Base-by-base conservation (phyloP, 345 rosid genomes). In the Linum trigynum region DNA sequence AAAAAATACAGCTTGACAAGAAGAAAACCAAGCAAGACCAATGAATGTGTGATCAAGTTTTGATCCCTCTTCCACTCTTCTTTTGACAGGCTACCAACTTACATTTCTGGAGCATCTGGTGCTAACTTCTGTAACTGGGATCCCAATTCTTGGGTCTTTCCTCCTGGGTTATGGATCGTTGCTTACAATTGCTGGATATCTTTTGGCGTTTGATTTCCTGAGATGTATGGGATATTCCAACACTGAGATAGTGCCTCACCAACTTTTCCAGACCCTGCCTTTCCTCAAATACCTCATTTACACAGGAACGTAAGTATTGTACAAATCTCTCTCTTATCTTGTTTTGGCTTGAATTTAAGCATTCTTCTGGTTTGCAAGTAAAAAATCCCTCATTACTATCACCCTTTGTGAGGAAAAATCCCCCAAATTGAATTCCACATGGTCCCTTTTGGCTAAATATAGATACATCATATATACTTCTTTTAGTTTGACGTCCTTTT, bases 211-310 rank as follows among this genome's bases (percentile, higher is more conserved):
- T 65, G 99, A 95, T 83, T 85, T 74, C 71, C 66, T 87, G 32
- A 87, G 92, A 72, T 91, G 96, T 63, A 68, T 88, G 76, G 98
- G 95, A 7, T 96, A 95, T 66, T 83, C 80, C 67, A 95, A 95
- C 75, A 85, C 87, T 42, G 99, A 89, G 65, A 60, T 91, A 72
- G 75, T 89, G 69, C 82, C 99, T 5, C 70, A 87, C 64, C 74
- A 72, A 67, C 62, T 85, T 37, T 87, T 91, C 23, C 70, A 80
- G 66, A 61, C 37, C 37, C 69, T 89, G n/a, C 94, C 98, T 2
- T 67, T 86, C 76, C 75, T 87, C 15, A 76, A 81, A 78, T 89
- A 89, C 70, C 75, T 91, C 62, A 50, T 95, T 71, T 87, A 85
- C 62, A 95, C 98, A n/a, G 90, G 98, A 57, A 82, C 96, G 98